Percentiles rank a stretch among this genome's conserved stretches.
Evolutionary conservation across 768 basidiomycete genomes (phyloP).

Genomic region (Pholiota conissans): DNA sequence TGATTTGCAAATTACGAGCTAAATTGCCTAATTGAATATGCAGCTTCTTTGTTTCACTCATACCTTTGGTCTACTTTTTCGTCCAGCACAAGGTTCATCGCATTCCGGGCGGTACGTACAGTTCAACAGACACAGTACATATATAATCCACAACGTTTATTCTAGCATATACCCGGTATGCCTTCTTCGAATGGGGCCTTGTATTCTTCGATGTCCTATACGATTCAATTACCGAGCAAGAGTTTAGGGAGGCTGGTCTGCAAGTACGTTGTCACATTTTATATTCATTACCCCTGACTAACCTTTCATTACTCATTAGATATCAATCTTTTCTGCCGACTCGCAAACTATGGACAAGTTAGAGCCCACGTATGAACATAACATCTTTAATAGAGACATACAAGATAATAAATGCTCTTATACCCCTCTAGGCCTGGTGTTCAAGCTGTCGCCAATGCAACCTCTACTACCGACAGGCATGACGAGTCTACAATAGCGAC

Average conservation of each 20-base stretch:
- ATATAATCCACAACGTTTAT: no score
- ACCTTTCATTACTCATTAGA: conserved; percentile 23
- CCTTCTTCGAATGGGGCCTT: conserved; percentile 86
- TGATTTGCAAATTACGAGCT: neutral
- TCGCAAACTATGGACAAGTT: conserved; percentile 9
- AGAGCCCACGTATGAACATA: no score
- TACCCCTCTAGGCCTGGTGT: neutral
- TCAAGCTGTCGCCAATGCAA: neutral
- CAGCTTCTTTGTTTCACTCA: conserved; percentile 71
- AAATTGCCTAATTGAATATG: conserved; percentile 4
- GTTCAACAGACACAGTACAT: no score
- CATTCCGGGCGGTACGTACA: conserved; percentile 69
- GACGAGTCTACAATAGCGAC: neutral
- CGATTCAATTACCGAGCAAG: conserved; percentile 65
- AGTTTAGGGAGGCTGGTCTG: conserved; percentile 54
- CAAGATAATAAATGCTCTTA: no score
- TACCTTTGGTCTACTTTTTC: conserved; percentile 82
- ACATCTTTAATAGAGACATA: no score
- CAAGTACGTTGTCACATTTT: conserved; percentile 39
- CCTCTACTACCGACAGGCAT: neutral
- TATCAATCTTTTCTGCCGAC: conserved; percentile 19
- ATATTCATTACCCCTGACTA: neutral
- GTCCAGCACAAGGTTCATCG: conserved; percentile 81
- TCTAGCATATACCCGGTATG: conserved; percentile 83
- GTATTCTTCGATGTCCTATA: conserved; percentile 73